phyloP scores from a whole-genome alignment of 192 early-diverging fungal species.

The Coemansia sp. region DNA sequence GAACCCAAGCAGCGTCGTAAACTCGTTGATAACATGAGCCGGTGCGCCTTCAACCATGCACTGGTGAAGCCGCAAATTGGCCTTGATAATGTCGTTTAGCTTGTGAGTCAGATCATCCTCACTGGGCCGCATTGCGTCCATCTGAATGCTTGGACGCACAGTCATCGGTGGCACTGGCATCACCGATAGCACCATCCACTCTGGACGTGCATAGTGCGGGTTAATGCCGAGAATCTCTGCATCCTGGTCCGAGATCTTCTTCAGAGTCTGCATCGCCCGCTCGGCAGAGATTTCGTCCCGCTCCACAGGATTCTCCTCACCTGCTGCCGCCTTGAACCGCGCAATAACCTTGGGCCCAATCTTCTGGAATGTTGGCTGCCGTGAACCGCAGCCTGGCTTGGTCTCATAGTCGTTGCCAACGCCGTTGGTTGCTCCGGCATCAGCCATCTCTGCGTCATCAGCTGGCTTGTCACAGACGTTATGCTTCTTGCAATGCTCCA shows the following conservation, averaged over 20 bases:
- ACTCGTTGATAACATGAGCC: conserved; percentile 83
- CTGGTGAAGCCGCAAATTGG: conserved; percentile 78
- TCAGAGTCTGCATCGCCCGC: conserved; percentile 78
- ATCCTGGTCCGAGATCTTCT: conserved; percentile 84
- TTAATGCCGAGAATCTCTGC: conserved; percentile 81
- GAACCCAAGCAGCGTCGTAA: conserved; percentile 84
- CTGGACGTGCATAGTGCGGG: conserved; percentile 88
- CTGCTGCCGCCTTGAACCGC: conserved; percentile 23
- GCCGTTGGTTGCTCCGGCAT: conserved; percentile 5
- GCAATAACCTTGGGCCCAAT: conserved; percentile 69
- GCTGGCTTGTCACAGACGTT: conserved; percentile 74
- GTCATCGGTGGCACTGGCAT: conserved; percentile 95
- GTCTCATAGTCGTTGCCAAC: conserved; percentile 6
- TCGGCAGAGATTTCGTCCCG: conserved; percentile 66
- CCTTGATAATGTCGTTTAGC: conserved; percentile 88
- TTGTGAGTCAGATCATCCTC: conserved; percentile 99
- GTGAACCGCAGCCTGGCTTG: conserved; percentile 78
- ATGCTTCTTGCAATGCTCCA: conserved; percentile 81
- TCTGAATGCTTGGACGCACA: conserved; percentile 93
- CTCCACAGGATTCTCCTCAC: conserved; percentile 49
- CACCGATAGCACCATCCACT: conserved; percentile 97
- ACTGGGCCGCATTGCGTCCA: conserved; percentile 81
- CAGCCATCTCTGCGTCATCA: conserved; percentile 53
- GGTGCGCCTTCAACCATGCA: conserved; percentile 86
- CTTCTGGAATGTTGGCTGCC: conserved; percentile 80